phyloP scores from a whole-genome alignment of 805 yeast genomes.

The Millerozyma acaciae region DNA sequence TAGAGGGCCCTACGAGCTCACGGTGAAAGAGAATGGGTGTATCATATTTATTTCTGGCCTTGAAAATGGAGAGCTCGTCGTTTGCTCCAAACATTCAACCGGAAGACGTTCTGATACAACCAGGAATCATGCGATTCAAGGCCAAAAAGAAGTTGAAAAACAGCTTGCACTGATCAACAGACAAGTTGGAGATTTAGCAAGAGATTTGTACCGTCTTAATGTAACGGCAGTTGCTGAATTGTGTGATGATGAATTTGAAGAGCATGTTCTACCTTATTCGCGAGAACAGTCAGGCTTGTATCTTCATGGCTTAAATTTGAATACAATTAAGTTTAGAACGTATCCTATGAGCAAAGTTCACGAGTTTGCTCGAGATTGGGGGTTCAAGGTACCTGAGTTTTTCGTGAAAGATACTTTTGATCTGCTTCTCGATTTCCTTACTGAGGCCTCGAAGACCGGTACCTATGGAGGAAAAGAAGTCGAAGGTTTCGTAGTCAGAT shows the following conservation, averaged over 20 bases:
- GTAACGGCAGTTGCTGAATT: slow-evolving; percentile 87
- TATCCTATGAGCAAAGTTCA: slow-evolving; percentile 57
- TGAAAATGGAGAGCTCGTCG: slow-evolving; percentile 70
- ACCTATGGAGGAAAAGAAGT: slow-evolving; percentile 66
- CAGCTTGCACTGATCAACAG: slow-evolving; percentile 47
- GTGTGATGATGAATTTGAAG: slow-evolving; percentile 92
- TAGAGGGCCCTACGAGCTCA: slow-evolving; percentile 72
- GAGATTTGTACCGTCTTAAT: slow-evolving; percentile 43
- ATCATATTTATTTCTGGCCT: slow-evolving; percentile 79
- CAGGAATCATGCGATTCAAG: slow-evolving; percentile 73
- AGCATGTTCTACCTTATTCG: slow-evolving; percentile 78
- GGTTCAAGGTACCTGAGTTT: slow-evolving; percentile 61
- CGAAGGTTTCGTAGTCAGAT: slow-evolving; percentile 92
- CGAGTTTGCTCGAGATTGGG: slow-evolving; percentile 60
- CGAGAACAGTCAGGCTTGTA: slow-evolving; percentile 74
- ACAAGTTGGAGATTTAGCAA: slow-evolving; percentile 51
- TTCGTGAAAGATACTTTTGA: slow-evolving; percentile 35
- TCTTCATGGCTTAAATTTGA: slow-evolving; percentile 81
- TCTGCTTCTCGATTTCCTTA: slow-evolving; percentile 48
- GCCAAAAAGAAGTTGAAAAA: slow-evolving; percentile 51
- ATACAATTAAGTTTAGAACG: slow-evolving; percentile 61
- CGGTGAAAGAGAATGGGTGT: slow-evolving; percentile 92
- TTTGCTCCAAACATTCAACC: slow-evolving; percentile 88
- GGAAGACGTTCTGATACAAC: slow-evolving; percentile 55
- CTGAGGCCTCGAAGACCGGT: slow-evolving; percentile 61